Evolutionary conservation across 2,329 filamentous ascomycete genomes (phyloP), one percentile per base, ranked within the genome.

Genomic region (Arthrobotrys pseudoclavata): DNA sequence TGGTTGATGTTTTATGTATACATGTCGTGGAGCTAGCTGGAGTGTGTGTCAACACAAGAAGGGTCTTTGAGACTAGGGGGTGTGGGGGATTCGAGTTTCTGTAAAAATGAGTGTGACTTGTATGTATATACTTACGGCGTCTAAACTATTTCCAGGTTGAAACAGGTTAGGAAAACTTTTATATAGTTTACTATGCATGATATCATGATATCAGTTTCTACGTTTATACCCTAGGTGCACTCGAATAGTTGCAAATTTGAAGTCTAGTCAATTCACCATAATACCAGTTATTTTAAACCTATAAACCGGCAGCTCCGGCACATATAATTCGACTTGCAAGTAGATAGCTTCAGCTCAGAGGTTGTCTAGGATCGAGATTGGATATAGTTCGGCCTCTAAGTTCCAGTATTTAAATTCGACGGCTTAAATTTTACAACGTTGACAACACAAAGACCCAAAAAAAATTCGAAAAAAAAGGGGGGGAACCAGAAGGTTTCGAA

Each of bases 91-190:
- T 62, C 15, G 12, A 22, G 34, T 12, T 22, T 50, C 42, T 42
- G 31, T 31, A n/a, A 42, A 55, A 34, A 37, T 12, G 20, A 52
- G 9, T 55, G 31, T 52, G 45, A 31, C 26, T 69, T 69, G 67
- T 62, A 69, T 31, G 29, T 31, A 40, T 52, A 69, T 69, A 62
- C 26, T 50, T 69, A 62, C 22, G 4, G n/a, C 18, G 1, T 34
- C 20, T 55, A 15, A 57, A 42, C 45, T 37, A 18, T 42, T 55
- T 67, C 48, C 12, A 42, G 61, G 29, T 42, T n/a, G 63, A 37
- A 53, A 42, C 22, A 29, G 15, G 48, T 48, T 64, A 29, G 61
- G 42, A 29, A 50, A 50, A 42, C 18, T 61, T 34, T 34, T 18
- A 50, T 50, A 34, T 64, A 50, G 15, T 26, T 20, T 37, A 18